These are phyloP conservation scores for Beauveria brongniartii DNA, from an alignment of 2,329 filamentous ascomycete genomes.

Conservation along the genomic window DNA sequence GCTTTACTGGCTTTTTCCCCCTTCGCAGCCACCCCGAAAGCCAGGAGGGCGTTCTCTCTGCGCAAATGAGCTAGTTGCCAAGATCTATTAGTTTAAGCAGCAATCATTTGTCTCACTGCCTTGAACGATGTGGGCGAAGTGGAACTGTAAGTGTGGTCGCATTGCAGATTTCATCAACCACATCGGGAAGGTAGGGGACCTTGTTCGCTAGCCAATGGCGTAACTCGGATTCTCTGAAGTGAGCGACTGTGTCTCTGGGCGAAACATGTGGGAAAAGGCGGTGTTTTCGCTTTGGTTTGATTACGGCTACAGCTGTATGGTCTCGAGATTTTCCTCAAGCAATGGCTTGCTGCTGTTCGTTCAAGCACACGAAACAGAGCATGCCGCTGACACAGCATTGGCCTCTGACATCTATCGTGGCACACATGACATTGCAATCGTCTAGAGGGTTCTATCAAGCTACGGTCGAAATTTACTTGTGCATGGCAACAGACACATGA, in stretches of 20 bases:
- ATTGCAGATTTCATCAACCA: constrained; percentile 9
- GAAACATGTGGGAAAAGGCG: neutral
- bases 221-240: neutral
- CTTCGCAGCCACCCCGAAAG: neutral
- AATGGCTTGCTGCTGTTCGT: neutral
- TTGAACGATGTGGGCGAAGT: neutral
- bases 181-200: constrained; percentile 7
- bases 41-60: neutral
- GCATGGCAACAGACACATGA: neutral
- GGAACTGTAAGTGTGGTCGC: neutral
- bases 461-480: neutral
- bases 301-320: neutral
- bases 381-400: neutral
- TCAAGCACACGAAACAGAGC: neutral
- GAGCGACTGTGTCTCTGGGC: neutral
- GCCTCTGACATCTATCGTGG: neutral
- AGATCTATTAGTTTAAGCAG: neutral
- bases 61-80: neutral
- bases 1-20: neutral
- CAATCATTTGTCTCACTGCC: neutral
- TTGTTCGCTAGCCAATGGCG: neutral
- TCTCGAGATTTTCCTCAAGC: neutral
- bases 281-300: neutral
- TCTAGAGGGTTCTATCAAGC: neutral
- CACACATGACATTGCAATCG: neutral